Conservation (phyloP, 1,284 basidiomycete species). For the Flammula alnicola region DNA sequence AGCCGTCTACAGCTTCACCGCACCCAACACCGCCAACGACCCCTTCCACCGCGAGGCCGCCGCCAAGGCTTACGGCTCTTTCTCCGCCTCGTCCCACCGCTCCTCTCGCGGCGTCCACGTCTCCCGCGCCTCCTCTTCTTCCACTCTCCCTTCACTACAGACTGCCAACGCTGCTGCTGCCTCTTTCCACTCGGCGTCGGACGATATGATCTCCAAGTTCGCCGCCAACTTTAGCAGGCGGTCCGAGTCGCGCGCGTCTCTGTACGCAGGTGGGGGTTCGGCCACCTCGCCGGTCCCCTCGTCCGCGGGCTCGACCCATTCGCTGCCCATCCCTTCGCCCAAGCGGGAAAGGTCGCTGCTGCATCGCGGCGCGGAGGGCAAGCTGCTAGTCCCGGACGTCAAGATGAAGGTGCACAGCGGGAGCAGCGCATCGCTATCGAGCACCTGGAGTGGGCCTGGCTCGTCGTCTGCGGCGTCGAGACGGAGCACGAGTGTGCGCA, state of each 20-base stretch:
- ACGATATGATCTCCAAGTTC: conserved; percentile 58
- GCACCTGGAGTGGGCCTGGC: conserved; percentile 29
- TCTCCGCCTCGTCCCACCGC: conserved; percentile 53
- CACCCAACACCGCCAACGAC: conserved; percentile 30
- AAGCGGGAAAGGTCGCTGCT: conserved; percentile 57
- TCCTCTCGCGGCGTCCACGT: conserved; percentile 33
- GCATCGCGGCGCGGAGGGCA: conserved; percentile 61
- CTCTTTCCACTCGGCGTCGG: conserved; percentile 40
- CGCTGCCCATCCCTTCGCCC: conserved; percentile 32
- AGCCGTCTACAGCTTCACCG: conserved; percentile 50
- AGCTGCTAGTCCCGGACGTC: conserved; percentile 68
- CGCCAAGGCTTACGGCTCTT: conserved; percentile 45
- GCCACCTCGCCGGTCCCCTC: conserved; percentile 28
- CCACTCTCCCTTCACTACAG: conserved; percentile 29
- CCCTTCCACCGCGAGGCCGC: conserved; percentile 26
- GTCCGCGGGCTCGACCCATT: conserved; percentile 31
- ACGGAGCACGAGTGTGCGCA: conserved; percentile 34
- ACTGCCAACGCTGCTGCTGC: conserved; percentile 22
- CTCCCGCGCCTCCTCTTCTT: conserved; percentile 23
- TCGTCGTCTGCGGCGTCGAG: conserved; percentile 24
- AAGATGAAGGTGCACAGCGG: conserved; percentile 52
- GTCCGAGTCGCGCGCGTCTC: conserved; percentile 50
- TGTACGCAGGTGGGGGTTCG: conserved; percentile 36
- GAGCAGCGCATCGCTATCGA: conserved; percentile 44
- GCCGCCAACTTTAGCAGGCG: conserved; percentile 56